Evolutionary conservation across 2,329 filamentous ascomycete species (phyloP), one percentile per base, ranked within the genome.

Genomic region (Aschersonia sp.): DNA sequence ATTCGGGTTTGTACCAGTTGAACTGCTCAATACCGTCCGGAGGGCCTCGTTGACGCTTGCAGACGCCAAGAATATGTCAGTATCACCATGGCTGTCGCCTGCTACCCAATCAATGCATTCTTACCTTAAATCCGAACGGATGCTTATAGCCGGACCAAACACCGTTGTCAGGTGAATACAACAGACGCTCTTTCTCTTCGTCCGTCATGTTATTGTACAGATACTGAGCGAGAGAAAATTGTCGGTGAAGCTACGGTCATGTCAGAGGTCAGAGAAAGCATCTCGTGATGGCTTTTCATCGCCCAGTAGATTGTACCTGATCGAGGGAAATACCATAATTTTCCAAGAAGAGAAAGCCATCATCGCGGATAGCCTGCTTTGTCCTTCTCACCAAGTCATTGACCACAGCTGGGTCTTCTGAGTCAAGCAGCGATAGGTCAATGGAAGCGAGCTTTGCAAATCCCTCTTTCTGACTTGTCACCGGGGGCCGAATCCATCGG

Each of bases 11-110:
- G 58, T 74, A 75, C 65, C 67, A 74, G 58, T 75, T 75, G 58
- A 74, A 75, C 50, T 75, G 71, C 52, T 75, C 71, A 47, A 74
- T 74, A 4, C 70, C 71, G 53, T 74, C 72, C 12, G 63, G 55
- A 10, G 61, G 54, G 2, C 67, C 69, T 2, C 61, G 63, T 40
- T 67, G 57, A 43, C 69, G 67, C 64, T 68, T 47, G 8, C 9
- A 39, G 35, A 39, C 22, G 22, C 22, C 22, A 22, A 22, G 22
- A 22, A 22, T 22, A 22, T 22, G 22, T 22, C 22, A 22, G 22
- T 22, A 22, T 22, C 22, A 22, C 2, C 22, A 22, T 22, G 22
- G 22, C 22, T 22, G 22, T 22, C 22, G 22, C 22, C 22, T 22
- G 22, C 22, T 22, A 22, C 22, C 22, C 22, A 39, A 4, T 39